Evolutionary conservation across 2,329 filamentous ascomycete species (phyloP).

Genomic region (Purpureocillium takamizusanense): DNA sequence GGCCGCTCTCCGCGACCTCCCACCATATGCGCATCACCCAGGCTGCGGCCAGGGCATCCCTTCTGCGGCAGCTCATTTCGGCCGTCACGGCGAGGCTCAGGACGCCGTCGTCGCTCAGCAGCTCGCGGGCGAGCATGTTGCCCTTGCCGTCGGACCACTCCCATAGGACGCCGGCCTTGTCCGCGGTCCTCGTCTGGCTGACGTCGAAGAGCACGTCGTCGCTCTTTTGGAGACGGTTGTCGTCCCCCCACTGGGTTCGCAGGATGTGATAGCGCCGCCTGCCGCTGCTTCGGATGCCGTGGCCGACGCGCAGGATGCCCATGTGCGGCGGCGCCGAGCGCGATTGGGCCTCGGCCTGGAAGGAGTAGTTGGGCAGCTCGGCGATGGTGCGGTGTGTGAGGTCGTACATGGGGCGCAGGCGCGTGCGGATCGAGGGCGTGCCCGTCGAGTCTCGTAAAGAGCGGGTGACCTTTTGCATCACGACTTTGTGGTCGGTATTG

Average conservation of each 20-base stretch:
- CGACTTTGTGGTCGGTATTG: conserved; percentile 20
- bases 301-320: conserved; percentile 17
- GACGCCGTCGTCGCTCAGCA: conserved; percentile 16
- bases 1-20: conserved; percentile 12
- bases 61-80: conserved; percentile 15
- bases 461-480: conserved; percentile 21
- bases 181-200: conserved; percentile 12
- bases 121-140: conserved; percentile 21
- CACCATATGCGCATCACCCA: conserved; percentile 27
- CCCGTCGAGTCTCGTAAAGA: conserved; percentile 13
- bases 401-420: conserved; percentile 23
- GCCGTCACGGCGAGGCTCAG: conserved; percentile 20
- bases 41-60: conserved; percentile 24
- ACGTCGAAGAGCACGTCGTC: conserved; percentile 19
- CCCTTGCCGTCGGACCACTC: conserved; percentile 22
- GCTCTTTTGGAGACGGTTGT: conserved; percentile 12
- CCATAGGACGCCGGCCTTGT: conserved; percentile 14
- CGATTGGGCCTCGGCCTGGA: conserved; percentile 21
- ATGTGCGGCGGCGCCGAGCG: conserved; percentile 18
- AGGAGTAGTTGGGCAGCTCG: conserved; percentile 19
- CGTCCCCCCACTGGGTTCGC: conserved; percentile 15
- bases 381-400: conserved; percentile 20
- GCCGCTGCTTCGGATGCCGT: conserved; percentile 4
- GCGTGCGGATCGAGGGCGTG: conserved; percentile 15
- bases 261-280: conserved; percentile 17